Evolutionary conservation across 106 monocot species (phyloP), one percentile per base, ranked within the genome.

Genomic region (Allium cepa): DNA sequence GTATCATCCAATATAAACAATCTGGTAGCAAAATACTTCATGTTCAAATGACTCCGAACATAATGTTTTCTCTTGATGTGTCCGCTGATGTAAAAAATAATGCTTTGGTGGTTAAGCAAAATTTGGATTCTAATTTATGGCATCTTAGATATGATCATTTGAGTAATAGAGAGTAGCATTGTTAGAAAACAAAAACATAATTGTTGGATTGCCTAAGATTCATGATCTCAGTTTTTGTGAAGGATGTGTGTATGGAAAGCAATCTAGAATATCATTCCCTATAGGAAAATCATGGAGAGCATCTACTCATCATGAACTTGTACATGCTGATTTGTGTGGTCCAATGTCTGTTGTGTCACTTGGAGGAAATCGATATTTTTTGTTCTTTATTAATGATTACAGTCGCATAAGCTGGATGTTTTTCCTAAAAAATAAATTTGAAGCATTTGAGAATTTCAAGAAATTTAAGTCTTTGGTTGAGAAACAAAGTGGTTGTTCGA

Each of bases 311-410:
- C n/a, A n/a, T 69, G 49, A 71, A 28, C 50, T 71, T 7, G 17
- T 49, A 9, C 71, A 60, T 71, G 58, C 59, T 59, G 58, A 71
- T 49, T 46, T 71, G 17, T 59, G 58, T 26, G 59, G 71, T 4
- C 71, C 59, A 27, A 60, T 46, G 10, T 10, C 13, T 22, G 60
- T 48, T 11, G 7, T 1, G 45, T 71, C 58, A 36, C 36, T 36
- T 36, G 36, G 36, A 36, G 36, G 36, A 4, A 36, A 4, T 36
- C 36, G 36, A 4, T 71, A 26, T 50, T 59, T n/a, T n/a, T n/a
- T n/a, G n/a, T n/a, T n/a, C n/a, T n/a, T n/a, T n/a, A n/a, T n/a
- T n/a, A n/a, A n/a, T n/a, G n/a, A n/a, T n/a, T n/a, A n/a, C n/a
- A n/a, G n/a, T n/a, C n/a, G n/a, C n/a, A n/a, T n/a, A n/a, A n/a